A percentile compares a stretch with the other conserved stretches of the same genome.
phyloP scores from a whole-genome alignment of 2,329 filamentous ascomycete species.

The Sporothrix euskadiensis region DNA sequence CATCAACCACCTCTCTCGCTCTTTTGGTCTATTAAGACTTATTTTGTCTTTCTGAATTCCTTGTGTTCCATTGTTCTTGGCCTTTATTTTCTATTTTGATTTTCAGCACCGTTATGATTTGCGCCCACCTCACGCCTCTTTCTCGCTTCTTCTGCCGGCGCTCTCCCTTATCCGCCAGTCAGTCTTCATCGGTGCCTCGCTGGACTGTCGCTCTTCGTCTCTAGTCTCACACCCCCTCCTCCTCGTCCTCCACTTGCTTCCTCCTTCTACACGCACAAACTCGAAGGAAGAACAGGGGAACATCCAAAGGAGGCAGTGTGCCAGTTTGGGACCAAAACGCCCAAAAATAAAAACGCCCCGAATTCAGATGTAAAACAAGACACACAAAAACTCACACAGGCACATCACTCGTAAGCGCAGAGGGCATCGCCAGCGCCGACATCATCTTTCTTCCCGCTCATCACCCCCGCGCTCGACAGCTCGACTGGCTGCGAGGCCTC shows the following conservation, averaged over 20 bases:
- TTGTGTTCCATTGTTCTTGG: background rate
- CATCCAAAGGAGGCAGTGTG: background rate
- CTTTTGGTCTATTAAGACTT: background rate
- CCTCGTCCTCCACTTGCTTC: background rate
- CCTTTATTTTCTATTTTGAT: background rate
- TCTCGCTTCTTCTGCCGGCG: background rate
- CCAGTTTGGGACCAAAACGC: background rate
- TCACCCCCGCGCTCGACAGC: slow-evolving; percentile 20
- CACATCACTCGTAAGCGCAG: slow-evolving; percentile 7
- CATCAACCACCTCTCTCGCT: slow-evolving; percentile 14
- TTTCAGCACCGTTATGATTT: background rate
- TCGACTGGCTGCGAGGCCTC: background rate
- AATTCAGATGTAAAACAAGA: background rate
- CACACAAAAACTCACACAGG: background rate
- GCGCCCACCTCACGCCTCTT: slow-evolving; percentile 4
- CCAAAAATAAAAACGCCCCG: slow-evolving; percentile 3
- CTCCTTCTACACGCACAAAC: background rate
- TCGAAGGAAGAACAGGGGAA: slow-evolving; percentile 1
- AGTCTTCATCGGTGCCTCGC: background rate
- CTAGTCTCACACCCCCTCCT: slow-evolving; percentile 18
- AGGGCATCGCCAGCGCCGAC: slow-evolving; percentile 11
- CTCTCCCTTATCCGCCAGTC: slow-evolving; percentile 1
- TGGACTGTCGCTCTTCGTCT: slow-evolving; percentile 1
- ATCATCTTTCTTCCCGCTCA: slow-evolving; percentile 3
- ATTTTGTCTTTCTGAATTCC: background rate